Conservation (phyloP, 2,329 filamentous ascomycete species). For the Phoma sp. region DNA sequence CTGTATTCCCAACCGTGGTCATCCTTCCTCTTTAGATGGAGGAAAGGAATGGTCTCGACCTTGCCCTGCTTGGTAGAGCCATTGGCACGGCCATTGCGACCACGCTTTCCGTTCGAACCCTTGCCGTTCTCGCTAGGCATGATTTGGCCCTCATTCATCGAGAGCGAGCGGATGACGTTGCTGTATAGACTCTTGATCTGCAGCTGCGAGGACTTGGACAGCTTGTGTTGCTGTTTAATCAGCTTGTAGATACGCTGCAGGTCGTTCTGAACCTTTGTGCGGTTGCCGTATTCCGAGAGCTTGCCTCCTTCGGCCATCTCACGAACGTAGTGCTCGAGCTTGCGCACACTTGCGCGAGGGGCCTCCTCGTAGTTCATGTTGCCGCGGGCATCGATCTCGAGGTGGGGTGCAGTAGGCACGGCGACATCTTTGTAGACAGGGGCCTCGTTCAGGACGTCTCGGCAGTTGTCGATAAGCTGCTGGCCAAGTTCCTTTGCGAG, state of each 20-base stretch:
- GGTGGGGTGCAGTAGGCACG: slow-evolving; percentile 88
- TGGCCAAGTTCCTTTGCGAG: slow-evolving; percentile 94
- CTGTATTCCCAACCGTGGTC: slow-evolving; percentile 98
- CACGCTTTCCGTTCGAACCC: slow-evolving; percentile 63
- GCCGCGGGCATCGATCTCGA: slow-evolving; percentile 88
- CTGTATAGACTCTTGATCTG: slow-evolving; percentile 96
- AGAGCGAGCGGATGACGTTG: slow-evolving; percentile 90
- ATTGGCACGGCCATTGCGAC: slow-evolving; percentile 59
- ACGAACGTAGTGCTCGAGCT: slow-evolving; percentile 97
- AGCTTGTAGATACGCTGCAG: slow-evolving; percentile 95
- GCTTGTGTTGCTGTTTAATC: slow-evolving; percentile 97
- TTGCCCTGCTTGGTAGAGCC: slow-evolving; percentile 76
- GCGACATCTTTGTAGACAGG: slow-evolving; percentile 97
- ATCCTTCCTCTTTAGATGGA: slow-evolving; percentile 93
- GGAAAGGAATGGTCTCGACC: slow-evolving; percentile 95
- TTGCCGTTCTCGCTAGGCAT: slow-evolving; percentile 85
- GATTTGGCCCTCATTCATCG: slow-evolving; percentile 98
- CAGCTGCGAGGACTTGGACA: slow-evolving; percentile 93
- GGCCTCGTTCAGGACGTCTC: slow-evolving; percentile 80
- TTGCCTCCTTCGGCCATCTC: slow-evolving; percentile 99
- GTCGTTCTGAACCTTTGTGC: slow-evolving; percentile 97
- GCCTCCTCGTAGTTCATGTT: slow-evolving; percentile 92
- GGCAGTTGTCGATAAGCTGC: slow-evolving; percentile 97
- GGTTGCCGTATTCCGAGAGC: slow-evolving; percentile 97
- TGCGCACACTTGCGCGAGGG: slow-evolving; percentile 86